Evolutionary conservation across 495 filamentous ascomycete species (phyloP).

Genomic region (Pseudomonodictys pantanalensis): DNA sequence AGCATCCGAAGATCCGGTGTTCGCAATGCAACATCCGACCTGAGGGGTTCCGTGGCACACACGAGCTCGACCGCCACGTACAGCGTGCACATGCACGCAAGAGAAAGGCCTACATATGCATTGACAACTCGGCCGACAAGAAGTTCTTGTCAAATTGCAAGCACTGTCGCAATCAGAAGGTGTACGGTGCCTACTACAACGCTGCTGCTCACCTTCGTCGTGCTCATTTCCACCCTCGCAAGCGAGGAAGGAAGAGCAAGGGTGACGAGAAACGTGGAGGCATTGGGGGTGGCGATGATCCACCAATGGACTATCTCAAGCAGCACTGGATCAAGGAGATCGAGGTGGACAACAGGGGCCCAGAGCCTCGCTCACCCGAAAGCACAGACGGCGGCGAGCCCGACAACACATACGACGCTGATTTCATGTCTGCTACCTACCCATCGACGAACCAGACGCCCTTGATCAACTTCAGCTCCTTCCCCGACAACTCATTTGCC

Average conservation of each 20-base stretch:
- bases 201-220: constrained; percentile 88
- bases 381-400: constrained; percentile 1
- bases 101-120: constrained; percentile 78
- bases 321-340: constrained; percentile 73
- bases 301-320: constrained; percentile 76
- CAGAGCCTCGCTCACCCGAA: not conserved
- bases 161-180: constrained; percentile 71
- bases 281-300: constrained; percentile 79
- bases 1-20: constrained; percentile 74
- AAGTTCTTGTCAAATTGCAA: constrained; percentile 82
- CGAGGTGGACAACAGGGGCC: constrained; percentile 45
- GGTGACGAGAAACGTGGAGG: constrained; percentile 70
- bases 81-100: constrained; percentile 72
- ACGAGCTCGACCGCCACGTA: constrained; percentile 84
- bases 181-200: constrained; percentile 92
- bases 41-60: constrained; percentile 88
- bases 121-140: constrained; percentile 58
- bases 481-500: no score
- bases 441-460: not conserved
- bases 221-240: constrained; percentile 75
- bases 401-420: not conserved
- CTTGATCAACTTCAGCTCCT: no score
- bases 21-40: constrained; percentile 69
- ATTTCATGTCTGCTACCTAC: not conserved
- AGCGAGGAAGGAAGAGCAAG: constrained; percentile 54